These are phyloP conservation scores for Solanum etuberosum DNA, from an alignment of 257 asterid species.

Conservation along the genomic window DNA sequence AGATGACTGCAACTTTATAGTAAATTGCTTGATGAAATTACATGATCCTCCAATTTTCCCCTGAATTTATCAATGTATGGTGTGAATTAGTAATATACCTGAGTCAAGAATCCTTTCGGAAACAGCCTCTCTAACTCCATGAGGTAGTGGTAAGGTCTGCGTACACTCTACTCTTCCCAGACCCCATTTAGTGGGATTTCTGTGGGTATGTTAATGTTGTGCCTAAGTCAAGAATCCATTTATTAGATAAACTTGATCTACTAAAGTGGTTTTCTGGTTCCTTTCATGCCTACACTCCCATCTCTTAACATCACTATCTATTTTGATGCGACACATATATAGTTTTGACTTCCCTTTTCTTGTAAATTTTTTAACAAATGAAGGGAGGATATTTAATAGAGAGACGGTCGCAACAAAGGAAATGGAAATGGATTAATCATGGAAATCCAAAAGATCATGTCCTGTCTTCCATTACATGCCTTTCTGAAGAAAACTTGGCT, in stretches of 20 bases:
- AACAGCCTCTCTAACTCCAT: neutral
- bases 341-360: neutral
- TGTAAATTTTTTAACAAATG: neutral
- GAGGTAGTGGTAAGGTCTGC: neutral
- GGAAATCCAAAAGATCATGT: constrained; percentile 54
- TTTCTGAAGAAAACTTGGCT: constrained; percentile 22
- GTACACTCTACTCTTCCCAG: neutral
- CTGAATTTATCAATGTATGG: neutral
- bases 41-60: neutral
- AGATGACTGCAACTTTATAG: neutral
- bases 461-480: constrained; percentile 62
- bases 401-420: constrained; percentile 52
- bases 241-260: neutral
- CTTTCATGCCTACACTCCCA: neutral
- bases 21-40: neutral
- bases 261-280: neutral
- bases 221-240: neutral
- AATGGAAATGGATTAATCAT: constrained; percentile 86
- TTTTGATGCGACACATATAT: neutral
- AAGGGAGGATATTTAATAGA: constrained; percentile 65
- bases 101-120: neutral
- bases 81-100: neutral
- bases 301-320: neutral
- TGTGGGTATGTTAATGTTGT: neutral
- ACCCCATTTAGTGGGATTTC: neutral